Evolutionary conservation across 169 alveolate genomes (phyloP), one percentile per base, ranked within the genome.

Genomic region (Cryptosporidium andersoni): DNA sequence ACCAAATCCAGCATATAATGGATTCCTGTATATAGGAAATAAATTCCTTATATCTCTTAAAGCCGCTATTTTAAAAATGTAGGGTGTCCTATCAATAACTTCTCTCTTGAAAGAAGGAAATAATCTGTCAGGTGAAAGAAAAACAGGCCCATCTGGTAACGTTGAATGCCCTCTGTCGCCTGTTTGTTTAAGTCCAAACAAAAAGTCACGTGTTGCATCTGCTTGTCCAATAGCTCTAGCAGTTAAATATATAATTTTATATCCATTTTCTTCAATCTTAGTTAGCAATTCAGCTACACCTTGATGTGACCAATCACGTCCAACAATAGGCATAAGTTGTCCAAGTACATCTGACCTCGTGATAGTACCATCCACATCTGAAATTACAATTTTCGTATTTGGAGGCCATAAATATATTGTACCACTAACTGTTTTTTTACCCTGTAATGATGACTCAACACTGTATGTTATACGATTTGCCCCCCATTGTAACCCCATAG

Each of bases 301-400:
- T 8, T 92, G 91, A 88, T 98, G 99, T 42, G 98, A 92, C 99
- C 99, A 98, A 89, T 98, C 99, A 55, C 94, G 91, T 11, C 99
- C 99, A 6, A 98, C 92, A 66, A 97, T 93, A 37, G 99, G 99
- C 95, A 97, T 94, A 48, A 98, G 74, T 65, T 96, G 99, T 0
- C 99, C 99, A 60, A 97, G 90, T 4, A 97, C 96, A 85, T 97
- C 99, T 36, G 99, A 95, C 60, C 94, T 91, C 9, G 98, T 95
- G 64, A 96, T 95, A 52, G 99, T 97, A 8, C 99, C 99, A 91
- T 98, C 99, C 43, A 98, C 97, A 91, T 98, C 99, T 25, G 99
- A 93, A 36, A 97, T 93, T 2, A 98, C 97, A 68, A 97, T 95
- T 88, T 95, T 95, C n/a, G 95, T 88, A 81, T 92, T 93, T 39